Base-by-base conservation (phyloP, 257 asterid species). In the Solanum bukasovii region DNA sequence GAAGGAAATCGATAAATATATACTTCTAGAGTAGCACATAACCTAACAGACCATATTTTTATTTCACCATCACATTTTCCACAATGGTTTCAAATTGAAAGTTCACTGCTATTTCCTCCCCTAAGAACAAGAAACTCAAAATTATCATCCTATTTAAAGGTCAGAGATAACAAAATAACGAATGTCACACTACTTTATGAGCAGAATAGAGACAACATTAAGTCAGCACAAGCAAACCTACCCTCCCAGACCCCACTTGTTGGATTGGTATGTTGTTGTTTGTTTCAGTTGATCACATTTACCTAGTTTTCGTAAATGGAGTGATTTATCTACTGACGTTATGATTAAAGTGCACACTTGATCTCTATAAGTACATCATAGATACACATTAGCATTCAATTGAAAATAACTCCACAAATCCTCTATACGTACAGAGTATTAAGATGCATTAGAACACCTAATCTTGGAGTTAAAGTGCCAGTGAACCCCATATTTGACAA, bases 401-500 rank as follows among this genome's bases (percentile, higher is more conserved):
- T 2, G 7, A 25, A 84, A 37, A 65, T 38, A 81, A 27, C 73
- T 81, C 84, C 88, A 83, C 56, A 81, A 85, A 86, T 84, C 87
- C 42, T 71, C 77, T 34, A 89, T 34, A 92, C 98, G 11, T 93
- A 97, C 99, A 97, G 97, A 35, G 98, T 93, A 4, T 89, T 90
- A 85, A 97, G 94, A 89, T 91, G 84, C 89, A 88, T 91, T 90
- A 97, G 84, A 87, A 87, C 91, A 92, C 94, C 98, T 52, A 96
- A 89, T 91, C 87, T 86, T 33, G 99, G 98, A 20, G 99, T 92
- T 81, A 97, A 88, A 40, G 95, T 92, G 88, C 99, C 99, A 56
- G 98, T 84, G 90, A 97, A 94, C 42, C 98, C 98, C 98, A 97
- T 95, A 89, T 94, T 95, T 40, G 98, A 93, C 90, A 97, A 93